A percentile compares a stretch with the other conserved stretches of the same genome.
Evolutionary conservation across 2,329 filamentous ascomycete species (phyloP).

Genomic region (Chalara sp.): DNA sequence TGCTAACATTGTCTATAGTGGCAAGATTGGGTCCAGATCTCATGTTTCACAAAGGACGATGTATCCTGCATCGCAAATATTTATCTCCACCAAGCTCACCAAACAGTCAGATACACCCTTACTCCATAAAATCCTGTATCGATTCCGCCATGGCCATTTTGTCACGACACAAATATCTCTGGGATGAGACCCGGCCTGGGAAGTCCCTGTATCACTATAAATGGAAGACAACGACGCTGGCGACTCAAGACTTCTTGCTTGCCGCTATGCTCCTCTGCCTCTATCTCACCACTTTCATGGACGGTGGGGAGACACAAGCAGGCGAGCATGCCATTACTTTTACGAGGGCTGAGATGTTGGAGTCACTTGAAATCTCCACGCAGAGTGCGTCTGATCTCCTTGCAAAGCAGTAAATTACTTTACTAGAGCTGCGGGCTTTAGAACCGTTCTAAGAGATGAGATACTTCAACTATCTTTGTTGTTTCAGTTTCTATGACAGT

Average conservation of each 20-base stretch:
- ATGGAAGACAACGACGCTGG: slow-evolving; percentile 16
- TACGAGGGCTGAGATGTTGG: too few relatives aligned
- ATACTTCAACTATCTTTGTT: too few relatives aligned
- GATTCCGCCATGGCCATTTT: slow-evolving; percentile 42
- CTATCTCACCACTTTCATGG: slow-evolving; percentile 7
- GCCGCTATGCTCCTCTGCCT: slow-evolving; percentile 22
- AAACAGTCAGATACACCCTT: slow-evolving; percentile 34
- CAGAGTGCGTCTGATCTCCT: too few relatives aligned
- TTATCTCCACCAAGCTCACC: slow-evolving; percentile 35
- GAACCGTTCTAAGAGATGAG: too few relatives aligned
- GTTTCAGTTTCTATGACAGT: too few relatives aligned
- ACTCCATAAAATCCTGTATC: slow-evolving; percentile 46
- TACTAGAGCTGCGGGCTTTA: too few relatives aligned
- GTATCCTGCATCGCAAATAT: slow-evolving; percentile 18
- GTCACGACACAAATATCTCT: slow-evolving; percentile 32
- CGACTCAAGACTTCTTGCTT: slow-evolving; percentile 19
- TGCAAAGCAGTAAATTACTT: too few relatives aligned
- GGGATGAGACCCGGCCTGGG: slow-evolving; percentile 7
- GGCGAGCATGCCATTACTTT: too few relatives aligned
- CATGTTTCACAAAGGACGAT: slow-evolving; percentile 17
- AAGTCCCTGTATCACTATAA: slow-evolving; percentile 7
- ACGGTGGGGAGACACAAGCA: too few relatives aligned
- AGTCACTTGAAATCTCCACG: too few relatives aligned
- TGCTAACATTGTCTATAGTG: too few relatives aligned
- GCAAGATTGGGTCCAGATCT: slow-evolving; percentile 7